These are phyloP conservation scores for Excoecaria agallocha DNA, from an alignment of 345 rosid species.

Conservation along the genomic window DNA sequence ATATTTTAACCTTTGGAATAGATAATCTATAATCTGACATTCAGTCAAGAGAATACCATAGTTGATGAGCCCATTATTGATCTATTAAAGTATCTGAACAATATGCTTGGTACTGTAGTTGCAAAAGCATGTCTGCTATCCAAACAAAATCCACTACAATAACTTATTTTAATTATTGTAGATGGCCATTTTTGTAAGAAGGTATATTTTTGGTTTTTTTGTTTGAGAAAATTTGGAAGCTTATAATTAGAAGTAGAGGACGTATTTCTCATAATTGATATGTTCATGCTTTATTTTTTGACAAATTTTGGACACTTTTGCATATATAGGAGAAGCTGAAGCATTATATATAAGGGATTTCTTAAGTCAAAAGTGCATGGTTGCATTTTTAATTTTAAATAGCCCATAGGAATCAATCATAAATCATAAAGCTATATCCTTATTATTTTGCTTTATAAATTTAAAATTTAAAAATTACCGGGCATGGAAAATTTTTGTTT, in stretches of 20 bases:
- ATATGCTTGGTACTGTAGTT: constrained; percentile 67
- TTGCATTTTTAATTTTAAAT: constrained; percentile 81
- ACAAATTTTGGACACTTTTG: neutral
- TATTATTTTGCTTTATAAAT: neutral
- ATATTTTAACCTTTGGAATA: constrained; percentile 36
- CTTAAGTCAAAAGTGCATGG: constrained; percentile 76
- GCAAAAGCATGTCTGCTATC: constrained; percentile 66
- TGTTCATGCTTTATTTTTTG: neutral
- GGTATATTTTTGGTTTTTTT: constrained; percentile 37
- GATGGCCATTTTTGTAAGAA: constrained; percentile 92
- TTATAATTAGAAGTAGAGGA: too few relatives aligned
- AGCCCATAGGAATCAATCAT: constrained; percentile 62
- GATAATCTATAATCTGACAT: constrained; percentile 84
- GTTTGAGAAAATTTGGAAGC: too few relatives aligned
- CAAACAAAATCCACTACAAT: constrained; percentile 97
- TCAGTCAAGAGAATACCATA: constrained; percentile 82
- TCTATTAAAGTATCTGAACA: constrained; percentile 59
- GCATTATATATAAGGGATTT: constrained; percentile 71
- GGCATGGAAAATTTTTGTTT: neutral
- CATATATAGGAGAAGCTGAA: constrained; percentile 55
- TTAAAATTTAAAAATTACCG: neutral
- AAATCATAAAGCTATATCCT: constrained; percentile 65
- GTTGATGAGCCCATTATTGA: constrained; percentile 76
- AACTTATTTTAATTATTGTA: constrained; percentile 83
- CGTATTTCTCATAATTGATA: neutral